Base-by-base conservation (phyloP, 768 basidiomycete species). In the Ramaria sp. region DNA sequence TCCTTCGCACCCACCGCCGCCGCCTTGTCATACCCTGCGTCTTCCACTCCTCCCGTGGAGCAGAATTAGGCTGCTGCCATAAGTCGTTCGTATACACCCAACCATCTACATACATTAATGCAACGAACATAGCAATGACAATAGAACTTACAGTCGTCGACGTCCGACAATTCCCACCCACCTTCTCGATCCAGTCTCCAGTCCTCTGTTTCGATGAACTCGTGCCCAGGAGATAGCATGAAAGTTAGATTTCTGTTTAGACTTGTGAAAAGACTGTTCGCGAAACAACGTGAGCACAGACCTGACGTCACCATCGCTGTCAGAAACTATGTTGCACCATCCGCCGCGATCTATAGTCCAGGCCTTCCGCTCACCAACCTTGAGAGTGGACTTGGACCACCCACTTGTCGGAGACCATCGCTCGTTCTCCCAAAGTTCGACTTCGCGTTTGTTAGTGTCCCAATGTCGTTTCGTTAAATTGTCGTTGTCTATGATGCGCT, bases 341-440 rank as follows among this genome's bases (percentile, higher is more conserved):
- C 86, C 86, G 64, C 88, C 84, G 51, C 79, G 67, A 1, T 81
- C 81, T 38, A 83, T 57, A 27, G 86, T 86, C 87, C 87, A 88
- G n/a, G 78, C 74, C 15, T 67, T 68, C 24, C 86, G 68, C 65
- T 88, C 86, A 0, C 63, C 68, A 0, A 62, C 53, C 53, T 66
- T 69, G 45, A 78, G 62, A 53, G 69, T 63, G 10, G 59, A 31
- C 60, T 75, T 77, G 58, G 65, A 67, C 75, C 76, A 78, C 5
- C 66, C 58, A 4, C 54, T 54, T 27, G 66, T 53, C 33, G 69
- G 67, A 37, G 68, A 65, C 70, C 77, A 83, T 17, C 89, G 74
- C 65, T 91, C 86, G 68, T 90, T 91, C 72, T 91, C 89, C 73
- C 80, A 91, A 22, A 91, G 65, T 67, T 88, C 85, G 15, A 91